Conservation (phyloP, 768 basidiomycete species). For the Kondoa subrosea region DNA sequence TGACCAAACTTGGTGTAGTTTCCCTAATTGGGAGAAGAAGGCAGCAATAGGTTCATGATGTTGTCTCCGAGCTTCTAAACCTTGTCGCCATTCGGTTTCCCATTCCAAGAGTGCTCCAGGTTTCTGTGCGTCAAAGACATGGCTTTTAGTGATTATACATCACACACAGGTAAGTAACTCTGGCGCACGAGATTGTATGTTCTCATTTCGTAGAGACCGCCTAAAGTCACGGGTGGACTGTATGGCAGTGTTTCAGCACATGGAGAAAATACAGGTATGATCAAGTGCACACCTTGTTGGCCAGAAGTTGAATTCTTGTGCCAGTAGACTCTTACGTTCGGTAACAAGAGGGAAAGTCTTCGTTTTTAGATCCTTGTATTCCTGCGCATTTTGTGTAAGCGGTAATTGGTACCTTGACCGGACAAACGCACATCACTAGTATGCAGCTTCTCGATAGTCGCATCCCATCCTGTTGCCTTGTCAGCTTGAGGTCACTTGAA, state of each 20-base stretch:
- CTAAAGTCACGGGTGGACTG: conserved; percentile 50
- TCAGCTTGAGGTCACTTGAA: too few species aligned
- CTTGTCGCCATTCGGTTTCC: conserved; percentile 84
- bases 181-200: conserved; percentile 44
- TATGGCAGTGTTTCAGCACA: conserved; percentile 39
- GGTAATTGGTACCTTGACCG: background rate
- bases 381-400: conserved; percentile 12
- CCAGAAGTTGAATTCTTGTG: conserved; percentile 89
- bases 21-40: conserved; percentile 55
- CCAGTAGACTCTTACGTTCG: conserved; percentile 42
- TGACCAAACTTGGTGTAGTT: conserved; percentile 37
- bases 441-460: conserved; percentile 47
- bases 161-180: conserved; percentile 5
- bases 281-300: conserved; percentile 39
- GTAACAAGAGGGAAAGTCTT: conserved; percentile 56
- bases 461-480: conserved; percentile 51
- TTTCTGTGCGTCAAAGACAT: conserved; percentile 46
- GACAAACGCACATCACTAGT: conserved; percentile 45
- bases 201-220: conserved; percentile 85
- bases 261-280: background rate
- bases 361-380: conserved; percentile 56
- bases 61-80: conserved; percentile 80
- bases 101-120: conserved; percentile 85
- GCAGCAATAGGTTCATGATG: conserved; percentile 72
- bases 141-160: background rate